phyloP scores from a whole-genome alignment of 352 stramenopile species.

The Pythium folliculosum region DNA sequence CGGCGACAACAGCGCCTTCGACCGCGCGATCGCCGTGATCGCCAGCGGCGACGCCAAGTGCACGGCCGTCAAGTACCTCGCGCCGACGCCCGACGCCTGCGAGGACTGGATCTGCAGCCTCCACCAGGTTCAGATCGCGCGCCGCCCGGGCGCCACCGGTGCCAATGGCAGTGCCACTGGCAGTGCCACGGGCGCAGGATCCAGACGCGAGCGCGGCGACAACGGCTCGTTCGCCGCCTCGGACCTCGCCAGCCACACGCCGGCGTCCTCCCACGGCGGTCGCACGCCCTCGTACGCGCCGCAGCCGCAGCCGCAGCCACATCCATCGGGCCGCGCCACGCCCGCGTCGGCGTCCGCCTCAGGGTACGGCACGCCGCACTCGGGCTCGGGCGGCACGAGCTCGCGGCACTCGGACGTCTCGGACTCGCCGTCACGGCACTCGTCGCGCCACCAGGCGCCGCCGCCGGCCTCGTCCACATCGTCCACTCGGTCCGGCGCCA shows the following conservation, averaged over 20 bases:
- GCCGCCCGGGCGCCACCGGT: background rate
- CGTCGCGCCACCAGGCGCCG: background rate
- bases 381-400: slow-evolving; percentile 4
- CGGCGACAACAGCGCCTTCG: slow-evolving; percentile 26
- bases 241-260: background rate
- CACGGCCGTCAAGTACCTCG: slow-evolving; percentile 42
- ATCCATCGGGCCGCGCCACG: background rate
- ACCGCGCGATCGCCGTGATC: slow-evolving; percentile 54
- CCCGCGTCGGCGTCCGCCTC: background rate
- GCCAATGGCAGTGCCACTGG: background rate
- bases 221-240: background rate
- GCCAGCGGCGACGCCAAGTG: slow-evolving; percentile 44
- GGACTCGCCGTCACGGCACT: slow-evolving; percentile 24
- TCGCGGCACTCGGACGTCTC: slow-evolving; percentile 24
- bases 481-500: slow-evolving; percentile 31
- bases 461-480: background rate
- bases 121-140: slow-evolving; percentile 55
- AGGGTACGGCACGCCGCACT: background rate
- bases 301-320: background rate
- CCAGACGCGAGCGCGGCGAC: background rate
- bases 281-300: slow-evolving; percentile 3
- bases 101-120: slow-evolving; percentile 58
- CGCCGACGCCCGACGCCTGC: slow-evolving; percentile 43
- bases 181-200: background rate
- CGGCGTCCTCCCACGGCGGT: background rate